phyloP scores from a whole-genome alignment of 768 basidiomycete genomes.

The Pholiota conissans region DNA sequence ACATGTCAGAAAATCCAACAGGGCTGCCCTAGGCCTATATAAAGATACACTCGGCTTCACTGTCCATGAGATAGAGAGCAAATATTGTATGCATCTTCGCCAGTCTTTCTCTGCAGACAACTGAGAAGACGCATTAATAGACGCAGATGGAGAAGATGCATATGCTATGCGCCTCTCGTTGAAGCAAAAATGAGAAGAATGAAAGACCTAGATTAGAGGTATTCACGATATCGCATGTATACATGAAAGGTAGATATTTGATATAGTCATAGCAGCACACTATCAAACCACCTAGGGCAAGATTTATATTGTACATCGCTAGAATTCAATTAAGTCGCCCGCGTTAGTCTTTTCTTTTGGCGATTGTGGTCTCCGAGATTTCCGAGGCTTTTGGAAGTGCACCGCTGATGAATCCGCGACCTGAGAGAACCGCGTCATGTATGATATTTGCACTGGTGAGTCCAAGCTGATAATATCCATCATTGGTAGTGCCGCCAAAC shows the following conservation, averaged over 20 bases:
- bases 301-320: neutral
- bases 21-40: constrained; percentile 88
- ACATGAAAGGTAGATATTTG: neutral
- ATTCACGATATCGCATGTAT: neutral
- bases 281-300: neutral
- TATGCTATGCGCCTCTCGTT: constrained; percentile 84
- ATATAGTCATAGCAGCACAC: neutral
- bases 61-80: constrained; percentile 84
- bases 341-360: neutral
- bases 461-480: constrained; percentile 89
- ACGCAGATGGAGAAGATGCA: constrained; percentile 94
- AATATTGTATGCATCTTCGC: constrained; percentile 66
- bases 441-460: constrained; percentile 63
- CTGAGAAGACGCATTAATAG: constrained; percentile 35
- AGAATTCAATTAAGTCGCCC: neutral
- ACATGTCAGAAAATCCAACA: constrained; percentile 94
- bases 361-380: neutral
- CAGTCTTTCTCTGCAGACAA: neutral
- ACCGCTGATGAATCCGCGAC: constrained; percentile 21
- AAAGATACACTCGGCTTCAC: constrained; percentile 90
- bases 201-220: neutral
- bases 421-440: constrained; percentile 49
- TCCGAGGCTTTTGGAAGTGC: neutral
- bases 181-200: constrained; percentile 19
- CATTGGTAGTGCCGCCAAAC: constrained; percentile 80